Base-by-base conservation (phyloP, 371 early-diverging fungal genomes). In the Mortierella sp. region DNA sequence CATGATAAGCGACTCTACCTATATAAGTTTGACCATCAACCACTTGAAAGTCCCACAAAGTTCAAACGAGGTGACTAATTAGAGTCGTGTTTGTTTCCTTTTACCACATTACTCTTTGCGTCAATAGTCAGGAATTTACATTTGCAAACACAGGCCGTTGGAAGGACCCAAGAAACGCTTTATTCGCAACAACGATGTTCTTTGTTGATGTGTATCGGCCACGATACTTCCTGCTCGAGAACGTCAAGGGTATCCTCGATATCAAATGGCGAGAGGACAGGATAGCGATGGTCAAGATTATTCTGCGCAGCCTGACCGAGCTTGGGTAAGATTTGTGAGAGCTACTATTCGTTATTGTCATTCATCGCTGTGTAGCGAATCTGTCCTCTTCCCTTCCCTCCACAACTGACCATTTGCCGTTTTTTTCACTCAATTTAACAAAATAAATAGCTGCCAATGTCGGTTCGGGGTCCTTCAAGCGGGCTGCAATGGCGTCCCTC, bases 161-260 rank as follows among this genome's bases (percentile, higher is more conserved):
- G 0, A 86, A 89, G 58, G 92, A 92, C 68, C 86, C 89, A 68
- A 93, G 92, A 72, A 92, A 91, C 52, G 87, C 91, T 14, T 70
- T 92, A 26, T 86, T 92, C 29, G 88, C 90, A 16, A 89, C 89
- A 9, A 81, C 91, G 4, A 77, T 93, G 29, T 87, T 88, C 26
- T 93, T 91, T 75, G 92, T 92, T 31, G 93, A 91, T 44, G 89
- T 91, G 64, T 92, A 91, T 70, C 88, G 87, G 26, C 92, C 92
- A 2, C 74, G 86, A 2, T 92, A 90, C 64, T 91, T 92, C 66
- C 65, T 93, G 68, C 79, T 92, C 29, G 93, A 93, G 66, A 93
- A 92, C 70, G 92, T 92, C 22, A 85, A 88, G 2, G 92, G 91
- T 0, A 70, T 92, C 76, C 53, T 90, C 0, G 80, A 80, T 61